Percentiles rank a stretch among this genome's conserved stretches.
Evolutionary conservation across 1,284 basidiomycete species (phyloP).

Genomic region (Marasmius sp.): DNA sequence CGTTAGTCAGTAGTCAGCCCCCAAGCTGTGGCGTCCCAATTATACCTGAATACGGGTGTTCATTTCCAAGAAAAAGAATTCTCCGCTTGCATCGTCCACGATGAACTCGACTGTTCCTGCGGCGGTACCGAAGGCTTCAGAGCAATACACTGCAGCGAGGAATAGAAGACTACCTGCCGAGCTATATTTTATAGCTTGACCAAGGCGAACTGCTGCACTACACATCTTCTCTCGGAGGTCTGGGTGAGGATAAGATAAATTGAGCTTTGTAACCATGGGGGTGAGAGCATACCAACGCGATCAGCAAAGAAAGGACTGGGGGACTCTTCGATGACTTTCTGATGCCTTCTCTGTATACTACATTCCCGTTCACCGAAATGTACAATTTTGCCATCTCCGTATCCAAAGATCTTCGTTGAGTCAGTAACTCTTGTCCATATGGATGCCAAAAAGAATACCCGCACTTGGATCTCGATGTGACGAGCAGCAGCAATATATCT

Average conservation of each 20-base stretch:
- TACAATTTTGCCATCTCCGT: constrained; percentile 56
- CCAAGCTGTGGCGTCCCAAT: not conserved
- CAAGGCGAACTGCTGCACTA: constrained; percentile 51
- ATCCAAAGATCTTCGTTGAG: constrained; percentile 55
- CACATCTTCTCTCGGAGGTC: constrained; percentile 49
- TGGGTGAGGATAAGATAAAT: constrained; percentile 16
- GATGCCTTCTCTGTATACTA: constrained; percentile 68
- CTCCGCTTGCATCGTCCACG: constrained; percentile 52
- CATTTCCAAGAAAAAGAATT: constrained; percentile 76
- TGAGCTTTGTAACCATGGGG: not conserved
- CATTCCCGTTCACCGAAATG: constrained; percentile 76
- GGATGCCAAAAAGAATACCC: constrained; percentile 1
- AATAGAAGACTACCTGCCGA: constrained; percentile 48
- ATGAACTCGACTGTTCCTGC: constrained; percentile 72
- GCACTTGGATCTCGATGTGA: constrained; percentile 70
- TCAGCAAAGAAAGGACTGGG: constrained; percentile 51
- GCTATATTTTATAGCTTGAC: constrained; percentile 51
- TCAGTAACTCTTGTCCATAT: too few relatives aligned
- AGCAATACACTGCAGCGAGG: not conserved
- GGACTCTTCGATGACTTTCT: constrained; percentile 75
- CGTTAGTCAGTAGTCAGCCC: not conserved
- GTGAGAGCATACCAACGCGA: constrained; percentile 33
- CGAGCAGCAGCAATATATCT: constrained; percentile 54
- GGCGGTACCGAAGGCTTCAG: not conserved
- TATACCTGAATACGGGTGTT: constrained; percentile 67